Evolutionary conservation across 768 basidiomycete species (phyloP).

Genomic region (Galerina sulciceps): DNA sequence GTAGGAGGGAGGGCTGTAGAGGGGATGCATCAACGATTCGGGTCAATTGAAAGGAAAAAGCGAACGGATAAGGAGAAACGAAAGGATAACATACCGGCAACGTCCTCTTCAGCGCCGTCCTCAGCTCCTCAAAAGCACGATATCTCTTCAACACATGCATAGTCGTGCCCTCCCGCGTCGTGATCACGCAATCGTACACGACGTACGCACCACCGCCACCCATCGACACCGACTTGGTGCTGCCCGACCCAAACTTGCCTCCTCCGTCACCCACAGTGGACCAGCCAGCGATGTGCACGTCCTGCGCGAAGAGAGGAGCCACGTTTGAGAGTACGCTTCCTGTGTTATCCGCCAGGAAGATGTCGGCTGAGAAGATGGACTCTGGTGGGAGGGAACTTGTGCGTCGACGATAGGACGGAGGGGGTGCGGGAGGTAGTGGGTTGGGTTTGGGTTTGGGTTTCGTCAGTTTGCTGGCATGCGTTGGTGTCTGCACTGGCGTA

Average conservation of each 20-base stretch:
- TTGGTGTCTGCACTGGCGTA: neutral
- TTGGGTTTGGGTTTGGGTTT: neutral
- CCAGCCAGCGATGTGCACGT: slow-evolving; percentile 73
- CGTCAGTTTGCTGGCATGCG: too few species aligned
- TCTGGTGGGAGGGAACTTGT: slow-evolving; percentile 29
- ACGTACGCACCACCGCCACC: slow-evolving; percentile 57
- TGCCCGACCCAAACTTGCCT: slow-evolving; percentile 11
- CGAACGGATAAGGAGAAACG: neutral
- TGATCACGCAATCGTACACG: slow-evolving; percentile 76
- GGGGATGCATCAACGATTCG: too few species aligned
- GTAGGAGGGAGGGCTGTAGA: slow-evolving; percentile 44
- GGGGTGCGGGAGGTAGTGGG: neutral
- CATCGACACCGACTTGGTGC: slow-evolving; percentile 10
- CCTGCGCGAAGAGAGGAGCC: slow-evolving; percentile 60
- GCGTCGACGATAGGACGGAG: slow-evolving; percentile 1
- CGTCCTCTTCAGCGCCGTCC: slow-evolving; percentile 47
- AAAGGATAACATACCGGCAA: slow-evolving; percentile 49
- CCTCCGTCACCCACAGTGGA: slow-evolving; percentile 68
- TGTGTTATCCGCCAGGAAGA: slow-evolving; percentile 68
- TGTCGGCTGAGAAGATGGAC: slow-evolving; percentile 69
- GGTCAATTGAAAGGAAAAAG: neutral
- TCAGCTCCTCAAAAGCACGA: slow-evolving; percentile 63
- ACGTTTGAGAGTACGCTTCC: slow-evolving; percentile 34
- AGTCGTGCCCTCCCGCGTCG: slow-evolving; percentile 64
- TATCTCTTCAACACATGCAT: slow-evolving; percentile 74